These are phyloP conservation scores for Coemansia aciculifera DNA, from an alignment of 192 early-diverging fungal genomes.

Conservation along the genomic window DNA sequence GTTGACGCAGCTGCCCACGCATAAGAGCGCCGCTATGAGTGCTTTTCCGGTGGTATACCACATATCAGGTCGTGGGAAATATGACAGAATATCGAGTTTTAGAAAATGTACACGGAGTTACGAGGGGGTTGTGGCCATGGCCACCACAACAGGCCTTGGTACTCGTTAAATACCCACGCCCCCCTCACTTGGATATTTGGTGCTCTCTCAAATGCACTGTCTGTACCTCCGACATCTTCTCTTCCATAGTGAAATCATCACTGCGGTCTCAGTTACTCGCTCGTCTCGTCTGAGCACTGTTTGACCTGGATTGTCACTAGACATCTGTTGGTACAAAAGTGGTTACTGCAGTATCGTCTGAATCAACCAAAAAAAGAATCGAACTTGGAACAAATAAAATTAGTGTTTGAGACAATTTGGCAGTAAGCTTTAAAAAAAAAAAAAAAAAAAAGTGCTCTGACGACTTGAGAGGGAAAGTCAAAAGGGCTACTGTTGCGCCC, in stretches of 20 bases:
- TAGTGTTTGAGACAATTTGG: background rate
- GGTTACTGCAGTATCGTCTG: background rate
- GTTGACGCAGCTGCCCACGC: background rate
- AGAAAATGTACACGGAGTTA: constrained; percentile 1
- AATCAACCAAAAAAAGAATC: background rate
- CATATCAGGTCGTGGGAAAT: constrained; percentile 7
- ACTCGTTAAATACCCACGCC: constrained; percentile 8
- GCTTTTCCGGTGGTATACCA: constrained; percentile 4
- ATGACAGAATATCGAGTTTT: background rate
- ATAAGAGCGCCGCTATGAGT: constrained; percentile 7
- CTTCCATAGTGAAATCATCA: background rate
- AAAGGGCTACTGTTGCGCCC: constrained; percentile 55
- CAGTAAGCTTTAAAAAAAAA: background rate
- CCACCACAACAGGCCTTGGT: background rate
- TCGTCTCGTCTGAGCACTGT: constrained; percentile 6
- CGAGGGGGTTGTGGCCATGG: background rate
- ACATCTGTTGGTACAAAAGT: background rate
- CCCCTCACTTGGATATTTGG: background rate
- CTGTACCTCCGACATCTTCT: background rate
- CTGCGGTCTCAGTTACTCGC: constrained; percentile 1
- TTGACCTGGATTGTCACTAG: constrained; percentile 1
- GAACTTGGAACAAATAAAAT: background rate
- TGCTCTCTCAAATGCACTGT: background rate
- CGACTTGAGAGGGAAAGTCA: background rate
- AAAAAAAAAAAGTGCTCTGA: background rate